Evolutionary conservation across 2,329 filamentous ascomycete species (phyloP).

Genomic region (Colletotrichum sp.): DNA sequence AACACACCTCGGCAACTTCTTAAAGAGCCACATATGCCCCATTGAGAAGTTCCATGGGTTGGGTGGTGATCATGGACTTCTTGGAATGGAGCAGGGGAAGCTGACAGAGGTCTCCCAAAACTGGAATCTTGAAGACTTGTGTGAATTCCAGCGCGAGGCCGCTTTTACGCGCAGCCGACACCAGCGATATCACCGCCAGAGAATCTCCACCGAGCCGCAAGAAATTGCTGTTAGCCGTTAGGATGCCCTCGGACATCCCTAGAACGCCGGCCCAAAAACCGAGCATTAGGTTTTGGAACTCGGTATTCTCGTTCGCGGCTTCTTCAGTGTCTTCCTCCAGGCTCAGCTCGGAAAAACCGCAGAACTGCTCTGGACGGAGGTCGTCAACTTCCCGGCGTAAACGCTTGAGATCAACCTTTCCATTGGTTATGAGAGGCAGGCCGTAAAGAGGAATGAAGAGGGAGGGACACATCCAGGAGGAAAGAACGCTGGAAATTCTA

Average conservation of each 20-base stretch:
- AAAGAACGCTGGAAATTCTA: background rate
- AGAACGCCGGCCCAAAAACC: slow-evolving; percentile 3
- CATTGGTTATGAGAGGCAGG: background rate
- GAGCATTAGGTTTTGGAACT: background rate
- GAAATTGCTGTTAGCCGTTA: slow-evolving; percentile 26
- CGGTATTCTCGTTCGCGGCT: background rate
- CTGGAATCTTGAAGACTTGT: background rate
- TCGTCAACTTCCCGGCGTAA: background rate
- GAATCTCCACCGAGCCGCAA: slow-evolving; percentile 29
- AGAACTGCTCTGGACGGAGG: slow-evolving; percentile 5
- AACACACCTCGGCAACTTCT: background rate
- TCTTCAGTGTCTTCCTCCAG: background rate
- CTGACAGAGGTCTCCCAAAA: background rate
- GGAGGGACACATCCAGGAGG: slow-evolving; percentile 16
- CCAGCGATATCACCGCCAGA: slow-evolving; percentile 27
- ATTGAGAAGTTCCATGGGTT: background rate
- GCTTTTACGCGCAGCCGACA: background rate
- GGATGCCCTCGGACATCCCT: background rate
- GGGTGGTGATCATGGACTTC: background rate
- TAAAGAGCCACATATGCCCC: background rate
- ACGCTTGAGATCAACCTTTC: slow-evolving; percentile 1
- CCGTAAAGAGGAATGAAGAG: background rate
- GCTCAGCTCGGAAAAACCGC: background rate
- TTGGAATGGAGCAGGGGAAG: background rate
- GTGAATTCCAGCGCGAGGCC: background rate